These are phyloP conservation scores for Aspergillus baeticus DNA, from an alignment of 495 filamentous ascomycete species.

Conservation along the genomic window DNA sequence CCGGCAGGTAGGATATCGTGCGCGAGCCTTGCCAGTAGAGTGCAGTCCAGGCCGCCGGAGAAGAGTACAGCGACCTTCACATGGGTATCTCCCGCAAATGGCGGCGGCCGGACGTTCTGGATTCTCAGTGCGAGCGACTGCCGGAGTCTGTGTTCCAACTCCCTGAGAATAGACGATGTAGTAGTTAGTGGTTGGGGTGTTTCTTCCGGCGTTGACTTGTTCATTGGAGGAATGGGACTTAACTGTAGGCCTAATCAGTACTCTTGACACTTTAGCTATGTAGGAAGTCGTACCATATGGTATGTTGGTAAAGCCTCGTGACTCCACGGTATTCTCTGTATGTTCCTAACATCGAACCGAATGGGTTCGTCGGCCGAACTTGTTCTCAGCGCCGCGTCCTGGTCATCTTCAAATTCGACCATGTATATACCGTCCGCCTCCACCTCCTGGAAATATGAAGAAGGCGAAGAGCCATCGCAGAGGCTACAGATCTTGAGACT, in stretches of 20 bases:
- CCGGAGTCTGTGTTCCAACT: constrained; percentile 57
- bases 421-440: constrained; percentile 76
- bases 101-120: constrained; percentile 62
- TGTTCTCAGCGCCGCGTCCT: background rate
- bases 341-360: constrained; percentile 22
- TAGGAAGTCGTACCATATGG: constrained; percentile 40
- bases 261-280: background rate
- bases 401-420: constrained; percentile 48
- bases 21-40: constrained; percentile 76
- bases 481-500: constrained; percentile 74
- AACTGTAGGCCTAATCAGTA: constrained; percentile 29
- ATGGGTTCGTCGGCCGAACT: background rate
- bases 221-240: constrained; percentile 63
- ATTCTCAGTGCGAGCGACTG: constrained; percentile 66
- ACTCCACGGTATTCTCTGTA: constrained; percentile 33
- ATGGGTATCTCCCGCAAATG: constrained; percentile 31
- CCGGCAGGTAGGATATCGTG: constrained; percentile 71
- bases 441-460: constrained; percentile 69
- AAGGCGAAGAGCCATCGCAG: constrained; percentile 50
- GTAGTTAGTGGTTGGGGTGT: constrained; percentile 37
- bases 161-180: constrained; percentile 51
- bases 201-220: constrained; percentile 47
- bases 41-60: constrained; percentile 93
- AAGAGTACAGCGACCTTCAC: constrained; percentile 78
- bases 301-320: constrained; percentile 19